Conservation (phyloP, 2,329 filamentous ascomycete species). For the Pseudogymnoascus sp. region DNA sequence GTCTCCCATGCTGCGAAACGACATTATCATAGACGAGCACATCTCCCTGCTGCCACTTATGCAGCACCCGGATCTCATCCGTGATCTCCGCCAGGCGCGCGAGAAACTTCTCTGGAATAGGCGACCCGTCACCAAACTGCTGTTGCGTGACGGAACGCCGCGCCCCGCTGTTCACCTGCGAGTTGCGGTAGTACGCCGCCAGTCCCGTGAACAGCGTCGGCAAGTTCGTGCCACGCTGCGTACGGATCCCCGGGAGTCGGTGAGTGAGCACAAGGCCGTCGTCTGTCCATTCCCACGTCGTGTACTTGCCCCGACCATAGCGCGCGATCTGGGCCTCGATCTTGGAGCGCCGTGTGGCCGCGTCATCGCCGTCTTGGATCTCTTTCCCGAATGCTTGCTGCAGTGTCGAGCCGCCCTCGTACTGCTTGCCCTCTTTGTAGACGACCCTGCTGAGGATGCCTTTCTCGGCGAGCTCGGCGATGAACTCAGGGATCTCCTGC, state of each 20-base stretch:
- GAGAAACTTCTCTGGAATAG: constrained; percentile 40
- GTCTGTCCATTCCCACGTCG: constrained; percentile 42
- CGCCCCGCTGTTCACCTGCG: constrained; percentile 19
- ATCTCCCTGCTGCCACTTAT: constrained; percentile 41
- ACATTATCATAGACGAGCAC: constrained; percentile 43
- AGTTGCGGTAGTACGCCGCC: constrained; percentile 38
- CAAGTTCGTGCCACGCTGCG: constrained; percentile 38
- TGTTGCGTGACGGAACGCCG: constrained; percentile 33
- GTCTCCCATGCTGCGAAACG: constrained; percentile 41
- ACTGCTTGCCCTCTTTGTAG: constrained; percentile 39
- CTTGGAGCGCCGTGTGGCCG: constrained; percentile 34
- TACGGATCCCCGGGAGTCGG: constrained; percentile 39
- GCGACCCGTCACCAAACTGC: constrained; percentile 39
- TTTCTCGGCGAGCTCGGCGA: constrained; percentile 36
- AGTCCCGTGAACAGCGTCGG: constrained; percentile 41
- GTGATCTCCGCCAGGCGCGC: constrained; percentile 37
- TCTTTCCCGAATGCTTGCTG: constrained; percentile 41
- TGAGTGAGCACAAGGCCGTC: constrained; percentile 38
- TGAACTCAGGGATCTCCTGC: constrained; percentile 41
- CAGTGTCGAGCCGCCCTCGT: constrained; percentile 40
- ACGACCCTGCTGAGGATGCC: constrained; percentile 36
- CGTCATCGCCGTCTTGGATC: constrained; percentile 38
- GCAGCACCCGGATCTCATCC: constrained; percentile 42
- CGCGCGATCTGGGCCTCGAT: constrained; percentile 43
- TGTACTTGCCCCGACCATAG: constrained; percentile 39